Evolutionary conservation across 352 stramenopile genomes (phyloP).

Genomic region (Phytophthora multivora): DNA sequence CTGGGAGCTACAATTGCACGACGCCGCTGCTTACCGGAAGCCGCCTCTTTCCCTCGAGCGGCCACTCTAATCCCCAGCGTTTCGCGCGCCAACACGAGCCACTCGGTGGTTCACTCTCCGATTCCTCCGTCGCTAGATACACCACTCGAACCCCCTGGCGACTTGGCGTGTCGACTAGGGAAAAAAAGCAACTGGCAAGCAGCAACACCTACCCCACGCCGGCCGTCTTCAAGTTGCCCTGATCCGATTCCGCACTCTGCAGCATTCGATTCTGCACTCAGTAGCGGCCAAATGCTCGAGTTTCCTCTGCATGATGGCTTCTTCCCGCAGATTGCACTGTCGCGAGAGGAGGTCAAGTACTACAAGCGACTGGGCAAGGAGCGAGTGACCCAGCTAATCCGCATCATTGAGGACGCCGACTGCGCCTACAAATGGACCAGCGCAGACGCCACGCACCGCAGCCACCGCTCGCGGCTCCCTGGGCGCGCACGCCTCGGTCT

Average conservation of each 20-base stretch:
- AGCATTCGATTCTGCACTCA: background rate
- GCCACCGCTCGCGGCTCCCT: slow-evolving; percentile 10
- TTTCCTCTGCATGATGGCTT: slow-evolving; percentile 81
- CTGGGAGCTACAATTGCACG: no score
- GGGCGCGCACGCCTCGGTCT: slow-evolving; percentile 12
- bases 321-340: slow-evolving; percentile 81
- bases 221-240: slow-evolving; percentile 11
- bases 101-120: slow-evolving; percentile 20
- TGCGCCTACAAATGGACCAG: slow-evolving; percentile 76
- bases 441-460: slow-evolving; percentile 6
- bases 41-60: slow-evolving; percentile 9
- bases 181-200: slow-evolving; percentile 9
- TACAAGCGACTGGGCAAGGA: slow-evolving; percentile 83
- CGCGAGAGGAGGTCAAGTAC: slow-evolving; percentile 68
- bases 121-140: slow-evolving; percentile 23
- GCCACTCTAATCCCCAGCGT: slow-evolving; percentile 19
- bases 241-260: slow-evolving; percentile 3
- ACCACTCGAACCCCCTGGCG: background rate
- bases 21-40: slow-evolving; percentile 26
- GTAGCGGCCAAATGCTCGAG: slow-evolving; percentile 42
- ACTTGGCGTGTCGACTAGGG: slow-evolving; percentile 5
- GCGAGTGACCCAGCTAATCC: slow-evolving; percentile 71
- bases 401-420: slow-evolving; percentile 81
- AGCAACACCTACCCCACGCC: slow-evolving; percentile 8
- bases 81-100: slow-evolving; percentile 8